Evolutionary conservation across 83 land plant species (phyloP).

Genomic region (Diphasiastrum complanatum): DNA sequence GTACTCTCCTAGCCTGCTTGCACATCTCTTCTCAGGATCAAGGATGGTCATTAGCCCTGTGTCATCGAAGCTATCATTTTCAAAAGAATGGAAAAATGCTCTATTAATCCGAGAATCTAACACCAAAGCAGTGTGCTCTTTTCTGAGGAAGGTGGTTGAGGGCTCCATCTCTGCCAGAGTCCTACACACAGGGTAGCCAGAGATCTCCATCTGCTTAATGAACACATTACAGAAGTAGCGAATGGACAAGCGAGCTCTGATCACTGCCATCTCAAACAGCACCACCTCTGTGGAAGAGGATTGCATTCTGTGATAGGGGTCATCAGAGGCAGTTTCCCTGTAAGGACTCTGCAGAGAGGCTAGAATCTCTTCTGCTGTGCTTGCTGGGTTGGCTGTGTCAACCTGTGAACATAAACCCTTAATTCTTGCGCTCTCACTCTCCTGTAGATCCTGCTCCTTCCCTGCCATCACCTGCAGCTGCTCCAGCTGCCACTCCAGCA

Average conservation of each 20-base stretch:
- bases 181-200: slow-evolving; percentile 35
- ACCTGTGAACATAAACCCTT: not conserved
- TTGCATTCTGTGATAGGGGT: not conserved
- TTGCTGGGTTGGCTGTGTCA: too few species aligned
- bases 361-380: too few species aligned
- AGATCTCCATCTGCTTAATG: slow-evolving; percentile 40
- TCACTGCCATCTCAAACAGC: slow-evolving; percentile 34
- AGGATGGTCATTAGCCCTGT: slow-evolving; percentile 27
- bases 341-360: not conserved
- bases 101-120: slow-evolving; percentile 30
- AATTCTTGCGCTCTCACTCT: not conserved
- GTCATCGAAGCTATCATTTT: slow-evolving; percentile 42
- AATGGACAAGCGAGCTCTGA: slow-evolving; percentile 29
- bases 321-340: slow-evolving; percentile 1
- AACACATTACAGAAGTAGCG: slow-evolving; percentile 32
- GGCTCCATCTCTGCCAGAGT: slow-evolving; percentile 32
- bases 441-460: slow-evolving; percentile 1
- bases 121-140: slow-evolving; percentile 33
- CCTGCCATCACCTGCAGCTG: slow-evolving; percentile 27
- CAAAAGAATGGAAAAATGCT: slow-evolving; percentile 42
- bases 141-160: slow-evolving; percentile 16
- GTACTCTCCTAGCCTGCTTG: slow-evolving; percentile 29
- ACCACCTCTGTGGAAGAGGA: slow-evolving; percentile 7
- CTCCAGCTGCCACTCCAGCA: slow-evolving; percentile 42
- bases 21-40: slow-evolving; percentile 27